Percentiles rank a stretch among this genome's conserved stretches.
Evolutionary conservation across 305 asterid genomes (phyloP).

Genomic region (Solanum hybrid): DNA sequence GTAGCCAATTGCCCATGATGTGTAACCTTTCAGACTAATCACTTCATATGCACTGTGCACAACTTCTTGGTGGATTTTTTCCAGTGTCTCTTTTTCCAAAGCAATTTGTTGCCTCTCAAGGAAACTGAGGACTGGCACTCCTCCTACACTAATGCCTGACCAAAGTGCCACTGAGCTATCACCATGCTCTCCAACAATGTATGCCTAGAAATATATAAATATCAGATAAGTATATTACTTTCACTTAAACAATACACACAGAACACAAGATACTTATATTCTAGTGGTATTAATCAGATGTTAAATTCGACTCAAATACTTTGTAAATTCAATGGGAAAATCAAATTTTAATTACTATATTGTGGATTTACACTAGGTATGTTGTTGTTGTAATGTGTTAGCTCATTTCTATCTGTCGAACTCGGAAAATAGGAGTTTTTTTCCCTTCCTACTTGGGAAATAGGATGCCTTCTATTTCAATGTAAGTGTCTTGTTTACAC

Average conservation of each 20-base stretch:
- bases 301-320: background rate
- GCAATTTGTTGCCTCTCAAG: constrained; percentile 58
- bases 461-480: background rate
- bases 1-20: constrained; percentile 93
- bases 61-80: constrained; percentile 59
- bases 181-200: constrained; percentile 87
- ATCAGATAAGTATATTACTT: background rate
- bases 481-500: background rate
- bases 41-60: constrained; percentile 77
- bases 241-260: background rate
- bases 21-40: constrained; percentile 72
- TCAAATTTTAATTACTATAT: background rate
- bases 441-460: background rate
- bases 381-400: background rate
- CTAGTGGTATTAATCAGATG: background rate
- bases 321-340: background rate
- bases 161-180: constrained; percentile 87
- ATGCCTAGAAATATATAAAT: constrained; percentile 32
- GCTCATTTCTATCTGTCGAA: background rate
- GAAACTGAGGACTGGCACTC: constrained; percentile 66
- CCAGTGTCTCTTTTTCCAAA: constrained; percentile 61
- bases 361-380: background rate
- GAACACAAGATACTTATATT: background rate
- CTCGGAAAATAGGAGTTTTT: background rate
- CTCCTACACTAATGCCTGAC: constrained; percentile 91